Conservation (phyloP, 1,139 yeast genomes). For the Sugiyamaella grinbergsii region DNA sequence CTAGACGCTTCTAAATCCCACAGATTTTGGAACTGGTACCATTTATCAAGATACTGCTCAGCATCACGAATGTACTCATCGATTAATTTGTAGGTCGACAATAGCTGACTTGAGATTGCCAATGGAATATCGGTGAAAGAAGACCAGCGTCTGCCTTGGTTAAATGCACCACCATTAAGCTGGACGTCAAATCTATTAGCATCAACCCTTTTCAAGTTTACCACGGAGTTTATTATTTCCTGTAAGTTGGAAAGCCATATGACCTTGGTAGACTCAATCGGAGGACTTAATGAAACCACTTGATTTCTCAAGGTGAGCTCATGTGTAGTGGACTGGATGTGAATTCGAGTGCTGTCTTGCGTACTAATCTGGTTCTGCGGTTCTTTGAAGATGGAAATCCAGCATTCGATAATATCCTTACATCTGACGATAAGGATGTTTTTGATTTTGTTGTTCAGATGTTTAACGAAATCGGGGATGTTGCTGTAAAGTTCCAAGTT, state of each 20-base stretch:
- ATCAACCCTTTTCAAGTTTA: conserved; percentile 35
- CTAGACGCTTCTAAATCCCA: conserved; percentile 56
- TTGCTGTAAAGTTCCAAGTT: conserved; percentile 49
- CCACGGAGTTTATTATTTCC: conserved; percentile 34
- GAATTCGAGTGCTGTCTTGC: background rate
- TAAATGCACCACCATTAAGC: conserved; percentile 20
- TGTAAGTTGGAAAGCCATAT: conserved; percentile 41
- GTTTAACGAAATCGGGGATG: conserved; percentile 44
- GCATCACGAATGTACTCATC: conserved; percentile 40
- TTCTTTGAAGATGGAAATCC: conserved; percentile 36
- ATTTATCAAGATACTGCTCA: conserved; percentile 47
- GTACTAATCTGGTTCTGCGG: conserved; percentile 18
- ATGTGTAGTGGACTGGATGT: conserved; percentile 38
- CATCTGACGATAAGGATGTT: conserved; percentile 46
- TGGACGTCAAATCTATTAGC: conserved; percentile 40
- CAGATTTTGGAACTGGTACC: conserved; percentile 60
- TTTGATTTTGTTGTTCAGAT: conserved; percentile 48
- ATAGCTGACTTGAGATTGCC: conserved; percentile 26
- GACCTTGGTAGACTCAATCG: conserved; percentile 45
- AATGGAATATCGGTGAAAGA: conserved; percentile 30
- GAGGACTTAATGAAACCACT: conserved; percentile 48
- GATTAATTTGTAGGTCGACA: conserved; percentile 30
- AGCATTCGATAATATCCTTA: conserved; percentile 29
- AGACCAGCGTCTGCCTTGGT: background rate
- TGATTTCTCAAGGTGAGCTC: conserved; percentile 50